Conservation (phyloP, 2,329 filamentous ascomycete species). For the Akanthomyces uredinophilus region DNA sequence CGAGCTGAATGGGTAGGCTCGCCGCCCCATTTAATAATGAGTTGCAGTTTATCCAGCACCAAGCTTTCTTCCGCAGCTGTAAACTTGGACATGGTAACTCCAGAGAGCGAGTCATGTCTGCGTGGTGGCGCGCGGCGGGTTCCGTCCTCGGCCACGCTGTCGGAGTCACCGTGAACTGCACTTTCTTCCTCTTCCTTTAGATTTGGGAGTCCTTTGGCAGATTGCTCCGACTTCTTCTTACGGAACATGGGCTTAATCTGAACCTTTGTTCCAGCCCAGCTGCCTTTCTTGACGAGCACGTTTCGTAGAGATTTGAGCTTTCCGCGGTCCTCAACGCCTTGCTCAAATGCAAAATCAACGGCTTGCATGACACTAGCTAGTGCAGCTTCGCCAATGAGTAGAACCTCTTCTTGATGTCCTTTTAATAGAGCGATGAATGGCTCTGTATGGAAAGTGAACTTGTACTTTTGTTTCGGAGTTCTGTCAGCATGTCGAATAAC, state of each 20-base stretch:
- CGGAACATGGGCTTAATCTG: constrained; percentile 99
- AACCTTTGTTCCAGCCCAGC: constrained; percentile 93
- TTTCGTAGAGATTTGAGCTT: constrained; percentile 85
- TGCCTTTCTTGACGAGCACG: constrained; percentile 85
- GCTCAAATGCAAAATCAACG: constrained; percentile 71
- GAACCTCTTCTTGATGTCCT: constrained; percentile 92
- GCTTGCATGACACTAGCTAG: constrained; percentile 84
- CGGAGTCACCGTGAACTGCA: constrained; percentile 20
- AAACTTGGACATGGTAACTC: constrained; percentile 87
- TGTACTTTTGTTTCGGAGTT: constrained; percentile 98
- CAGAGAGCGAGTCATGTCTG: constrained; percentile 79
- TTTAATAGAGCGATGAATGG: constrained; percentile 93
- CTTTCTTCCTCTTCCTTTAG: constrained; percentile 27
- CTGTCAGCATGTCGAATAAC: constrained; percentile 95
- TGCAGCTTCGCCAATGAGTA: constrained; percentile 87
- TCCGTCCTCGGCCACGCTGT: constrained; percentile 12
- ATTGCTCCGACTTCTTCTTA: constrained; percentile 69
- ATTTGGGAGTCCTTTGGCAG: constrained; percentile 31
- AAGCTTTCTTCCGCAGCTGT: constrained; percentile 90
- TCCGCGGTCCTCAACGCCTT: constrained; percentile 74
- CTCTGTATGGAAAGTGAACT: constrained; percentile 96
- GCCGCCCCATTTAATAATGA: constrained; percentile 98
- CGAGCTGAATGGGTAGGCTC: constrained; percentile 96
- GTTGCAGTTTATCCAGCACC: constrained; percentile 89
- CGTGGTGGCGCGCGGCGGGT: constrained; percentile 38